Evolutionary conservation across 1,284 basidiomycete genomes (phyloP).

Genomic region (Cryptococcus neoformans): DNA sequence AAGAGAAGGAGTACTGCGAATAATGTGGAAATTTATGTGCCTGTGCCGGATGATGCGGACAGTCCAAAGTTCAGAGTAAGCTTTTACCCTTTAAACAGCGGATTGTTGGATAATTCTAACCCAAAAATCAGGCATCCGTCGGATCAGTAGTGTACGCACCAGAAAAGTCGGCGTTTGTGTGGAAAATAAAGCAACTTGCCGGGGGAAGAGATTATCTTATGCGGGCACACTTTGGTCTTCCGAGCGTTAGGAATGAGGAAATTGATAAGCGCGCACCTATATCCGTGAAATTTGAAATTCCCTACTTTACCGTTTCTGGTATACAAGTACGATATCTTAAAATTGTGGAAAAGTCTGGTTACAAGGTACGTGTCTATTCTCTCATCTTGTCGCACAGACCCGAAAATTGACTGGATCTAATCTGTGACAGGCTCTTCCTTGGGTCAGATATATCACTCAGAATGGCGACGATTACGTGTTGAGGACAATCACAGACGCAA

Average conservation of each 20-base stretch:
- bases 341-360: slow-evolving; percentile 97
- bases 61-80: slow-evolving; percentile 91
- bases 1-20: slow-evolving; percentile 95
- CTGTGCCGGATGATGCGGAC: slow-evolving; percentile 97
- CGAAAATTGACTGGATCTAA: too few species aligned
- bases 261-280: slow-evolving; percentile 89
- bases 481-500: slow-evolving; percentile 46
- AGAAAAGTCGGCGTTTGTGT: slow-evolving; percentile 93
- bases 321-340: slow-evolving; percentile 93
- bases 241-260: slow-evolving; percentile 81
- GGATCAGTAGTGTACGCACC: slow-evolving; percentile 92
- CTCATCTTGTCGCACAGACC: too few species aligned
- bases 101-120: background rate
- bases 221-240: slow-evolving; percentile 93
- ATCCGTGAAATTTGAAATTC: slow-evolving; percentile 96
- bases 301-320: slow-evolving; percentile 95
- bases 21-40: slow-evolving; percentile 97
- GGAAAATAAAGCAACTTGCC: slow-evolving; percentile 96
- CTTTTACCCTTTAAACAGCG: slow-evolving; percentile 8
- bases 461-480: slow-evolving; percentile 87
- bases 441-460: slow-evolving; percentile 54
- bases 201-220: slow-evolving; percentile 92
- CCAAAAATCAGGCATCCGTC: slow-evolving; percentile 65
- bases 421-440: slow-evolving; percentile 1
- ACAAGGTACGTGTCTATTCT: slow-evolving; percentile 54